Conservation (phyloP, 257 asterid species). For the Lavandula angustifolia region DNA sequence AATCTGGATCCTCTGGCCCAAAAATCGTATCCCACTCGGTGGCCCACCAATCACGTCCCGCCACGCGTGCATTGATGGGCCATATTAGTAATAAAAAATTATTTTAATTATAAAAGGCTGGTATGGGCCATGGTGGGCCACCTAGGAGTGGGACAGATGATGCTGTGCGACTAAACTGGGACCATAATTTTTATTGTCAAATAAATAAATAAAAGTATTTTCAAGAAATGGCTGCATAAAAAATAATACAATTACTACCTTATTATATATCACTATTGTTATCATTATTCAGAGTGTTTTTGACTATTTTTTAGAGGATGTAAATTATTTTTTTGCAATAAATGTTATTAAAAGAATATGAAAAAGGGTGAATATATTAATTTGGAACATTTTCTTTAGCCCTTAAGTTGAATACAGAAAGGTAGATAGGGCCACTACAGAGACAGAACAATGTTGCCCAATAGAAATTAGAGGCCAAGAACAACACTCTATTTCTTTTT, state of each 20-base stretch:
- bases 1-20: no score
- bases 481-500: slow-evolving; percentile 35
- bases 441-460: slow-evolving; percentile 34
- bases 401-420: slow-evolving; percentile 21
- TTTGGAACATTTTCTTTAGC: slow-evolving; percentile 23
- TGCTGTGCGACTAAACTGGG: no score
- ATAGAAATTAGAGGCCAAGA: slow-evolving; percentile 41
- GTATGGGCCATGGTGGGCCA: no score
- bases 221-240: not conserved
- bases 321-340: not conserved
- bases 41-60: no score
- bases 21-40: no score
- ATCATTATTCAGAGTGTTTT: not conserved
- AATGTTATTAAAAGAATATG: not conserved
- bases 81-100: no score
- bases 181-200: slow-evolving; percentile 7
- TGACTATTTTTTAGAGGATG: not conserved
- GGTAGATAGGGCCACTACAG: slow-evolving; percentile 7
- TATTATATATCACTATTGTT: not conserved
- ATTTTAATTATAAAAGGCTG: no score
- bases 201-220: not conserved
- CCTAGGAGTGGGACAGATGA: no score
- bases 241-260: not conserved
- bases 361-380: slow-evolving; percentile 3
- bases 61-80: no score